Base-by-base conservation (phyloP, 495 filamentous ascomycete genomes). In the Podospora conica region DNA sequence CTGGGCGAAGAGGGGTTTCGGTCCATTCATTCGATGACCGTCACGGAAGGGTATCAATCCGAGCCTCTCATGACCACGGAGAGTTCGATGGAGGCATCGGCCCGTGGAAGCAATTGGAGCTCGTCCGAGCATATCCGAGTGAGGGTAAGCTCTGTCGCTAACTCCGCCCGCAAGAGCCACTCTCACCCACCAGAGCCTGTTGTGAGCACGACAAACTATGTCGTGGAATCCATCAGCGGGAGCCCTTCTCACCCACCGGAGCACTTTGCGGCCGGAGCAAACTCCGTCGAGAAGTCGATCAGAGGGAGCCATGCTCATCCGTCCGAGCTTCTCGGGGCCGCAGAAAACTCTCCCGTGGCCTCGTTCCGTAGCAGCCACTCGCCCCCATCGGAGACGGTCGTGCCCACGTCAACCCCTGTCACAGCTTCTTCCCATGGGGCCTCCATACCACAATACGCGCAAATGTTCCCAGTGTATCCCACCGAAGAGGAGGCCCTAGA, bases 1-100 rank as follows among this genome's bases (percentile, higher is more conserved):
- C 40, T 71, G 23, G 70, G 71, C n/a, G 71, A 73, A 66, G 40
- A 29, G 8, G 22, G 60, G 8, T 72, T 65, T 58, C 63, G 29
- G 20, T 68, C 72, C 8, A 64, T 74, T 20, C 67, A 62, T 23
- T 21, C 70, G n/a, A 70, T 72, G 53, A 23, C 57, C 9, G 40
- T 9, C 29, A 65, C 60, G 11, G 61, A 66, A 28, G 68, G 48
- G 3, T 74, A 74, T 53, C 24, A 54, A 28, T 20, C 56, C 21
- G 68, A 74, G 62, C 72, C 72, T 4, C 59, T 59, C 2, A 74
- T 74, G 72, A 29, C 33, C 11, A 12, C 58, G 4, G 31, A 54
- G 61, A 66, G 55, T 0, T 8, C 40, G 22, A 57, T 48, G 15
- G 25, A 25, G 54, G 40, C 9, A 31, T 59, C 33, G 31, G 24